phyloP scores from a whole-genome alignment of 2,329 filamentous ascomycete species.

The Nemania diffusa region DNA sequence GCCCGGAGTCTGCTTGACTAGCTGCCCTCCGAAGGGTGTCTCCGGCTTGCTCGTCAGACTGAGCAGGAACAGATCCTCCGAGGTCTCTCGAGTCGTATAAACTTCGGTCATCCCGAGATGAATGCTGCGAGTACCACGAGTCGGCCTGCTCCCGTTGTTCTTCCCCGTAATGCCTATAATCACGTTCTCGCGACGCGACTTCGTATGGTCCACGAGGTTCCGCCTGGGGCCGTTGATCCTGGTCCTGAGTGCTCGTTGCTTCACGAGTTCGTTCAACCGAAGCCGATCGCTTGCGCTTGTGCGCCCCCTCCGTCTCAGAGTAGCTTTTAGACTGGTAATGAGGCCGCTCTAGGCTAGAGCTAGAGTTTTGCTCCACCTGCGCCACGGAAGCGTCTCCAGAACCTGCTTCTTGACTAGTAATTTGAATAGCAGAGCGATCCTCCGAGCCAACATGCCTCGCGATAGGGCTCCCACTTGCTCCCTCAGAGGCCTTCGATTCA shows the following conservation, averaged over 20 bases:
- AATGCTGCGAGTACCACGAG: conserved; percentile 60
- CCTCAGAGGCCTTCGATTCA: conserved; percentile 45
- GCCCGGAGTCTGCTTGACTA: conserved; percentile 57
- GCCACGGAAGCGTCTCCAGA: conserved; percentile 40
- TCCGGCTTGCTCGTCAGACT: conserved; percentile 62
- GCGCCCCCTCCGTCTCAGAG: conserved; percentile 59
- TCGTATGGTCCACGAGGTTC: conserved; percentile 57
- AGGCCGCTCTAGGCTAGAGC: conserved; percentile 55
- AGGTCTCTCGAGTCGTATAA: conserved; percentile 60
- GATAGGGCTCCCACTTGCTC: conserved; percentile 41
- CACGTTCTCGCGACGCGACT: conserved; percentile 56
- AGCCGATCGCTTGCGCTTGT: conserved; percentile 77
- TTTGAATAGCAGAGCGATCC: conserved; percentile 41
- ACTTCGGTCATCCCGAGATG: conserved; percentile 58
- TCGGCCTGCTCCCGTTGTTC: conserved; percentile 60
- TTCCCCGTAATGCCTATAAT: conserved; percentile 57
- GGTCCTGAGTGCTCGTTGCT: conserved; percentile 42
- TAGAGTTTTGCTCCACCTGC: conserved; percentile 56
- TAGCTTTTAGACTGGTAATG: conserved; percentile 55
- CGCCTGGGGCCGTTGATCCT: conserved; percentile 50
- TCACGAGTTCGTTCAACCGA: conserved; percentile 65
- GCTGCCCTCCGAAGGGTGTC: conserved; percentile 58
- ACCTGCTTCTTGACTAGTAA: conserved; percentile 43
- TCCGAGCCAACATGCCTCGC: conserved; percentile 44
- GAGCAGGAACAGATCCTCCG: conserved; percentile 56